These are phyloP conservation scores for Cladophialophora exuberans DNA, from an alignment of 2,329 filamentous ascomycete genomes.

Conservation along the genomic window DNA sequence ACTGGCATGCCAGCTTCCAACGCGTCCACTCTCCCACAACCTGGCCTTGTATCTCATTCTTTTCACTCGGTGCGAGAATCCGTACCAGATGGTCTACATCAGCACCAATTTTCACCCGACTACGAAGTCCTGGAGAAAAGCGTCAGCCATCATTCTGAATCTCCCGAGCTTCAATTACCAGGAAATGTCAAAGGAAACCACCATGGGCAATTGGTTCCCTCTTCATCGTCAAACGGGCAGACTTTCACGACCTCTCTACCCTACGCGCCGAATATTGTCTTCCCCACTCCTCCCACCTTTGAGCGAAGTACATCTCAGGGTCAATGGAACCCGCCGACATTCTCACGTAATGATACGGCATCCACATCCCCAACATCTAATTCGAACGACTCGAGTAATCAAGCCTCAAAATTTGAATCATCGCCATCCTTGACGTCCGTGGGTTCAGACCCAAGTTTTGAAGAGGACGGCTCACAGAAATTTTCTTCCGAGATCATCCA, in stretches of 20 bases:
- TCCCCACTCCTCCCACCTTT: not conserved
- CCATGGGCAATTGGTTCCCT: no score
- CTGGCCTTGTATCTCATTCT: not conserved
- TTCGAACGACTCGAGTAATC: slow-evolving; percentile 8
- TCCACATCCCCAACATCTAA: slow-evolving; percentile 16
- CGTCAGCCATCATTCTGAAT: not conserved
- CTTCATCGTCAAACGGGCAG: no score
- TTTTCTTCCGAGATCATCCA: not conserved
- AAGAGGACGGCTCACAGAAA: slow-evolving; percentile 1
- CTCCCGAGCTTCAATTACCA: not conserved
- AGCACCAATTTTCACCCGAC: not conserved
- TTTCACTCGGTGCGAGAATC: not conserved
- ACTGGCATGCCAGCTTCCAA: not conserved
- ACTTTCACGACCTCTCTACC: no score
- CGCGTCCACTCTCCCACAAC: not conserved
- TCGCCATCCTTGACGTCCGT: slow-evolving; percentile 5
- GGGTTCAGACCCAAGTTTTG: slow-evolving; percentile 15
- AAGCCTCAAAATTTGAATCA: not conserved
- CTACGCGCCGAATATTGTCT: no score
- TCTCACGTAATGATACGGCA: slow-evolving; percentile 6
- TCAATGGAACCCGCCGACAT: not conserved
- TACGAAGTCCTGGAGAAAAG: not conserved
- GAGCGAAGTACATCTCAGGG: not conserved
- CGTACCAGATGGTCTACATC: not conserved
- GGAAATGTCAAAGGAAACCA: not conserved